Evolutionary conservation across 2,329 filamentous ascomycete species (phyloP).

Genomic region (Ceratocystis alfenasii): DNA sequence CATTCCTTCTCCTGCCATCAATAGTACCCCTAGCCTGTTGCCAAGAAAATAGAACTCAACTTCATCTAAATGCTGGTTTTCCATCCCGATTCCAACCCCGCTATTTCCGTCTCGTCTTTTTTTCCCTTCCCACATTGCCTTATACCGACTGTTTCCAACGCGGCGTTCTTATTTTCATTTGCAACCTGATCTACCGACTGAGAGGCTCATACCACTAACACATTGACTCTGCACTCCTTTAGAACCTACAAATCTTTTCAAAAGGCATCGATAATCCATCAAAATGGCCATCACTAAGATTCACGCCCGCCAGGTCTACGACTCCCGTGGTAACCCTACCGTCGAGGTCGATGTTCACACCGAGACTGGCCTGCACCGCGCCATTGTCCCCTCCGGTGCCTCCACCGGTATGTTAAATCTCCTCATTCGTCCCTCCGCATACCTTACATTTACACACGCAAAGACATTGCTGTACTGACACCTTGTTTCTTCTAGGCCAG

Average conservation of each 20-base stretch:
- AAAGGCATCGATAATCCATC: slow-evolving; percentile 25
- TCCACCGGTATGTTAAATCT: slow-evolving; percentile 62
- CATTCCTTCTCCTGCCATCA: background rate
- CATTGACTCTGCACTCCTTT: slow-evolving; percentile 15
- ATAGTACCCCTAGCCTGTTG: background rate
- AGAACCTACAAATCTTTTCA: slow-evolving; percentile 17
- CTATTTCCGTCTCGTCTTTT: too few relatives aligned
- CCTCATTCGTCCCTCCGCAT: background rate
- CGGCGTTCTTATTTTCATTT: background rate
- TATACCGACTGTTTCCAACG: background rate
- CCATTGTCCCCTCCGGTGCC: slow-evolving; percentile 86
- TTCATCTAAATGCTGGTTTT: background rate
- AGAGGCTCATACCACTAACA: slow-evolving; percentile 22
- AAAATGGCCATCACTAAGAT: slow-evolving; percentile 86
- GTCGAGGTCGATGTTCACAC: slow-evolving; percentile 92
- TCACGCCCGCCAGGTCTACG: slow-evolving; percentile 90
- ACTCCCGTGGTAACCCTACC: slow-evolving; percentile 96
- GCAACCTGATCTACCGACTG: background rate
- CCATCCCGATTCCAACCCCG: background rate
- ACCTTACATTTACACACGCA: slow-evolving; percentile 10
- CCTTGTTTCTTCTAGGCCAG: slow-evolving; percentile 45
- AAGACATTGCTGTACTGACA: slow-evolving; percentile 25
- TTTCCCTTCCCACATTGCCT: background rate
- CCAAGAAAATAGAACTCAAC: background rate
- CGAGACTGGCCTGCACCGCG: slow-evolving; percentile 83